These are phyloP conservation scores for Macrolepiota albuminosa DNA, from an alignment of 768 basidiomycete genomes.

Conservation along the genomic window DNA sequence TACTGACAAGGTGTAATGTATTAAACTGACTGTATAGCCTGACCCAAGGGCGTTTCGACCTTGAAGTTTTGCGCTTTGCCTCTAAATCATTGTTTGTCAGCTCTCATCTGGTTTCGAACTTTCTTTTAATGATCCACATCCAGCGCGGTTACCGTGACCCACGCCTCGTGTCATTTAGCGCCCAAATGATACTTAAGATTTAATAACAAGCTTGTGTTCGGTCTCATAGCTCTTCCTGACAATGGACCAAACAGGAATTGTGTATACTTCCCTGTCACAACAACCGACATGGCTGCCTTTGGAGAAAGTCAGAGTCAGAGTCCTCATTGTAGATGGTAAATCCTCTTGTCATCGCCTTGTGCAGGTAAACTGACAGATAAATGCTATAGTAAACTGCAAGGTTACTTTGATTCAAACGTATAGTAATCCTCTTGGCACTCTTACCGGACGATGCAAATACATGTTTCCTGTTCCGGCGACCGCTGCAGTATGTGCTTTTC, in stretches of 20 bases:
- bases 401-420: conserved; percentile 37
- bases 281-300: conserved; percentile 28
- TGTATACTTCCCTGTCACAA: conserved; percentile 8
- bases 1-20: no score
- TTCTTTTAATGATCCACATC: no score
- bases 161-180: conserved; percentile 1
- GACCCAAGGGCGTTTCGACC: no score
- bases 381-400: conserved; percentile 31
- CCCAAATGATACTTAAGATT: conserved; percentile 2
- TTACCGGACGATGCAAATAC: conserved; percentile 46
- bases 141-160: neutral
- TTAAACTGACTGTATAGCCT: no score
- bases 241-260: conserved; percentile 15
- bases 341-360: neutral
- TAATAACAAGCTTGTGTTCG: neutral
- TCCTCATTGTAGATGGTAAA: conserved; percentile 39
- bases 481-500: conserved; percentile 52
- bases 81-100: no score
- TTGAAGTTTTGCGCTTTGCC: no score
- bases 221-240: neutral
- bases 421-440: conserved; percentile 28
- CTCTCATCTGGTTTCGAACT: no score
- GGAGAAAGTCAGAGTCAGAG: conserved; percentile 35
- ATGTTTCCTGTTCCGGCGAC: conserved; percentile 55
- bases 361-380: neutral